Base-by-base conservation (phyloP, 2,329 filamentous ascomycete species). In the Sphaerulina musiva region DNA sequence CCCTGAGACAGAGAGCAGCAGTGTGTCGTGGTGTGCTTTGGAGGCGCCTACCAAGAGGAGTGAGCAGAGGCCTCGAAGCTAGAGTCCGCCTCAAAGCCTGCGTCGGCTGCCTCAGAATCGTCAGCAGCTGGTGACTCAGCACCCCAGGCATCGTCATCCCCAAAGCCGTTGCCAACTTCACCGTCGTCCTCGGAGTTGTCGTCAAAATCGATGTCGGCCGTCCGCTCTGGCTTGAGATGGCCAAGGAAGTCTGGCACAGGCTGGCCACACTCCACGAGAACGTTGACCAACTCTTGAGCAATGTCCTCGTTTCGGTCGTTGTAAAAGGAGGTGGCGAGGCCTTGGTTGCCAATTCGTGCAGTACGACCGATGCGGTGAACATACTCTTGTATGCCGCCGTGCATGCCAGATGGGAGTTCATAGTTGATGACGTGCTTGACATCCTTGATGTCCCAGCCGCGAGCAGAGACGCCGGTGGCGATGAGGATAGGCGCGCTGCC, bases 341-440 rank as follows among this genome's bases (percentile, higher is more conserved):
- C 93, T 43, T 80, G 79, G 62, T 95, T 87, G 2, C 93, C 93
- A 66, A 96, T 96, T 50, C 93, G 89, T 51, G 88, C 93, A 62
- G 93, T 98, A 57, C 93, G 91, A 58, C 93, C 93, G 68, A 97
- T 97, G 10, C 93, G 89, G 68, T 98, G 93, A 26, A 87, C 84
- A 64, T 97, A 98, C 69, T 97, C 93, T 46, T 88, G 84, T 53
- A 96, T 95, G 2, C 91, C 92, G n/a, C 89, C 90, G 62, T 92
- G 80, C 0, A 82, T 76, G 42, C 77, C 73, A 4, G 78, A 83
- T 0, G 92, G 92, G 1, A 97, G 76, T 57, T 97, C 91, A 63
- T 84, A 97, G 73, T 98, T 97, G 78, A 98, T 85, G 56, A 98
- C 87, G 60, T 95, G 89, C 75, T 85, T 83, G 5, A 97, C 85